Evolutionary conservation across 1,284 basidiomycete genomes (phyloP).

Genomic region (Apiotrichum mycotoxinovorans): DNA sequence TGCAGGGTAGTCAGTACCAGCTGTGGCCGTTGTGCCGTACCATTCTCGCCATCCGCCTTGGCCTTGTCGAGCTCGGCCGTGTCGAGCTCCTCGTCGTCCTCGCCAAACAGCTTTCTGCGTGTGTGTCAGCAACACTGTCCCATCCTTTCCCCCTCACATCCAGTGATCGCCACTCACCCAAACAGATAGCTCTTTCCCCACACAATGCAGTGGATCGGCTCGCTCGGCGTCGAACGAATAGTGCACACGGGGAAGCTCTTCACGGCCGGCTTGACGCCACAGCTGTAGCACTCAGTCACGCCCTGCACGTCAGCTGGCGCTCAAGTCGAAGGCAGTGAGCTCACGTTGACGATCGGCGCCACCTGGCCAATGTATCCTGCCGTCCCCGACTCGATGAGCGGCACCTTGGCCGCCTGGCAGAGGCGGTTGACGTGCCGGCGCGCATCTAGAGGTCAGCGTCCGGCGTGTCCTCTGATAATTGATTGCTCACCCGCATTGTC

Average conservation of each 20-base stretch:
- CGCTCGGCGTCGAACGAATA: conserved; percentile 93
- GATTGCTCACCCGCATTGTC: conserved; percentile 91
- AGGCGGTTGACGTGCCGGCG: conserved; percentile 93
- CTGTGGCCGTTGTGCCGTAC: conserved; percentile 55
- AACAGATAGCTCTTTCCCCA: conserved; percentile 99
- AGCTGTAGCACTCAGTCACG: conserved; percentile 86
- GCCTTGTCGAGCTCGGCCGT: conserved; percentile 52
- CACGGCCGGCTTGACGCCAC: conserved; percentile 79
- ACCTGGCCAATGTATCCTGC: conserved; percentile 85
- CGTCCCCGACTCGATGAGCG: conserved; percentile 93
- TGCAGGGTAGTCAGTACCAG: conserved; percentile 42
- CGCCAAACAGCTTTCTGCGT: conserved; percentile 85
- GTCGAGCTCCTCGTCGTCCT: conserved; percentile 62
- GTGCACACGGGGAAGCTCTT: conserved; percentile 98
- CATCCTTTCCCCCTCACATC: neutral
- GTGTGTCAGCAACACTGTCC: neutral
- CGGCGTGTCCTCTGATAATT: neutral
- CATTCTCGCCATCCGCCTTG: conserved; percentile 64
- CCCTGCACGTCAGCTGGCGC: conserved; percentile 60
- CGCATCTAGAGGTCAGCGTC: conserved; percentile 57
- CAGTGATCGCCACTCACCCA: conserved; percentile 54
- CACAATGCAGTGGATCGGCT: conserved; percentile 97
- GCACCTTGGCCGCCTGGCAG: conserved; percentile 87
- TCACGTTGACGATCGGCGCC: conserved; percentile 56
- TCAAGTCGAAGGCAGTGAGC: neutral